A percentile compares a stretch with the other conserved stretches of the same genome.
These are phyloP conservation scores for Glonium stellatum DNA, from an alignment of 495 filamentous ascomycete species.

Conservation along the genomic window DNA sequence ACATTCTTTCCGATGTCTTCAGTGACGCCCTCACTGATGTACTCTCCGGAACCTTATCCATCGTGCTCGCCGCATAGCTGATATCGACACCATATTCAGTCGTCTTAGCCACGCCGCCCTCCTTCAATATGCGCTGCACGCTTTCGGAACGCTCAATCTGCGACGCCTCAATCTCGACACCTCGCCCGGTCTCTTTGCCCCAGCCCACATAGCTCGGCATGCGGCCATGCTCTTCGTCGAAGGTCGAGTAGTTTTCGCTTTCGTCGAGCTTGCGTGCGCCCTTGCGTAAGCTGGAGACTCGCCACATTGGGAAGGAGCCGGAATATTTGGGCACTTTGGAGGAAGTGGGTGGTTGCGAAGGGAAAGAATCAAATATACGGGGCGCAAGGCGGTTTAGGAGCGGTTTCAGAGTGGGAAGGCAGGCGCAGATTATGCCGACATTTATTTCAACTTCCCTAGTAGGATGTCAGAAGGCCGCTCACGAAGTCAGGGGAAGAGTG, in stretches of 20 bases:
- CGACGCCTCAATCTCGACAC: background rate
- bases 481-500: background rate
- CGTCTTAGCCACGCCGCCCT: background rate
- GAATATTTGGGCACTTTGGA: background rate
- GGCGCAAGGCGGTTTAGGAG: background rate
- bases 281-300: no score
- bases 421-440: conserved; percentile 1
- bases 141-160: background rate
- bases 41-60: no score
- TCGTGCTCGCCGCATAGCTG: no score
- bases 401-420: conserved; percentile 3
- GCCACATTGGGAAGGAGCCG: no score
- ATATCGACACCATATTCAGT: background rate
- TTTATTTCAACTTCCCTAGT: conserved; percentile 3
- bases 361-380: background rate
- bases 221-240: background rate
- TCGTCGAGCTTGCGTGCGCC: no score
- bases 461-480: background rate
- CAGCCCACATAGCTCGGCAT: background rate
- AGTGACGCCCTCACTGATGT: no score
- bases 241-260: no score
- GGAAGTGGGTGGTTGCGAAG: background rate
- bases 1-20: no score
- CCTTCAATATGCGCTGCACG: background rate
- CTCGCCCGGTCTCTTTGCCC: background rate